These are phyloP conservation scores for Talaromyces amestolkiae DNA, from an alignment of 2,329 filamentous ascomycete species.

Conservation along the genomic window DNA sequence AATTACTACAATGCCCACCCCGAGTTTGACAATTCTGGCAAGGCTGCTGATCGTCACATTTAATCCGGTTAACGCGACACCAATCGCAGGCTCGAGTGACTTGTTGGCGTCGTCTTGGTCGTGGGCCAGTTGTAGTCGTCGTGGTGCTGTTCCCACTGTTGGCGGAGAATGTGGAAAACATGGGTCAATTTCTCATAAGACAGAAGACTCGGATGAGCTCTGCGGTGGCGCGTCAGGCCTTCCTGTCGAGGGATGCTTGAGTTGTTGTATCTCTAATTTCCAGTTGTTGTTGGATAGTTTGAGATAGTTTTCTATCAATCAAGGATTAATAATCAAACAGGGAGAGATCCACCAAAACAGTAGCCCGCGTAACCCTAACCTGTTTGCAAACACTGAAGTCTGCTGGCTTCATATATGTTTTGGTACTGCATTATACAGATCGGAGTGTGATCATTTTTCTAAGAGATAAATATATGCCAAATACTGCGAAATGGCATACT, in stretches of 20 bases:
- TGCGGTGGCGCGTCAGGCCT: no score
- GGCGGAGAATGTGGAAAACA: not conserved
- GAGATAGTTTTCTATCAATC: not conserved
- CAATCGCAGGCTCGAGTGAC: not conserved
- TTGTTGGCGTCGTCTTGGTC: not conserved
- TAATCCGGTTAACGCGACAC: not conserved
- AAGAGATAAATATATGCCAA: no score
- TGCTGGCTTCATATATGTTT: no score
- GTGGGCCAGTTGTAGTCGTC: not conserved
- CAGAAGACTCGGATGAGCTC: not conserved
- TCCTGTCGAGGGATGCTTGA: not conserved
- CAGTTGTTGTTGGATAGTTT: not conserved
- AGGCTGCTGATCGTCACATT: not conserved
- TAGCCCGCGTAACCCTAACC: not conserved
- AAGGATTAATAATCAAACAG: not conserved
- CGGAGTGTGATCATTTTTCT: no score
- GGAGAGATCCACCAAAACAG: not conserved
- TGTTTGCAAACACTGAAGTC: no score
- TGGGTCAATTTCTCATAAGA: not conserved
- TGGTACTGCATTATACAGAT: no score
- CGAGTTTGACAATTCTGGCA: slow-evolving; percentile 9
- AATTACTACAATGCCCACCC: slow-evolving; percentile 18
- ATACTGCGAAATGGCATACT: no score
- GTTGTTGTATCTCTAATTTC: not conserved
- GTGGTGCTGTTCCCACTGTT: not conserved